Evolutionary conservation across 257 asterid genomes (phyloP), one percentile per base, ranked within the genome.

Genomic region (Solanum rostratum): DNA sequence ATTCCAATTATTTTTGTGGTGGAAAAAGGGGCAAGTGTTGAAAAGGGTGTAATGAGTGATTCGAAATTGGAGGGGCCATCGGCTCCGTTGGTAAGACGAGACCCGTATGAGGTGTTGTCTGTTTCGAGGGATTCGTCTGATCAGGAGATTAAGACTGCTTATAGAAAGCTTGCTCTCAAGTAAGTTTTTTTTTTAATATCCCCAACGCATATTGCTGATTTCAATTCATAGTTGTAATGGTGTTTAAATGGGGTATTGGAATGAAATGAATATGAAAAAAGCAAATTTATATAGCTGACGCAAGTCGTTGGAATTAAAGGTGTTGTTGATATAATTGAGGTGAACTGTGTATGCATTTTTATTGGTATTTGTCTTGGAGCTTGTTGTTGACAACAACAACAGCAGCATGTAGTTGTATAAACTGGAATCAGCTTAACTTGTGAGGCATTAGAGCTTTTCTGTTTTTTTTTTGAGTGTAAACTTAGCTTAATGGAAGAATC

Each of bases 121-220:
- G 99, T 95, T 18, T 63, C 97, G 19, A 94, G 92, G 87, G 99
- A 97, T 79, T 90, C 98, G 79, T 90, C 98, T 84, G 99, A 97
- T 88, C 98, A 97, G 89, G 99, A 97, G 83, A 95, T 97, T 82
- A 97, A 97, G 90, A 93, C 98, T 87, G 97, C 99, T 84, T 97
- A 97, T 83, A 90, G 99, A 85, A 97, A 94, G 91, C 99, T 97
- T 86, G 99, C 99, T 85, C 97, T 97, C 82, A 97, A 95, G 99
- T 97, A 90, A 62, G 93, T 89, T 4, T 3, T 49, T 49, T 1
- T 57, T n/a, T n/a, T n/a, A n/a, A n/a, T 13, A n/a, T 71, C 19
- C 41, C 43, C 29, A 66, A 33, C n/a, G 16, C 3, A 66, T 71
- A 12, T 43, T 71, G 12, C n/a, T n/a, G 13, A n/a, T n/a, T 43